These are phyloP conservation scores for Berberis vulgaris DNA, from an alignment of 164 flowering plant species.

Conservation along the genomic window DNA sequence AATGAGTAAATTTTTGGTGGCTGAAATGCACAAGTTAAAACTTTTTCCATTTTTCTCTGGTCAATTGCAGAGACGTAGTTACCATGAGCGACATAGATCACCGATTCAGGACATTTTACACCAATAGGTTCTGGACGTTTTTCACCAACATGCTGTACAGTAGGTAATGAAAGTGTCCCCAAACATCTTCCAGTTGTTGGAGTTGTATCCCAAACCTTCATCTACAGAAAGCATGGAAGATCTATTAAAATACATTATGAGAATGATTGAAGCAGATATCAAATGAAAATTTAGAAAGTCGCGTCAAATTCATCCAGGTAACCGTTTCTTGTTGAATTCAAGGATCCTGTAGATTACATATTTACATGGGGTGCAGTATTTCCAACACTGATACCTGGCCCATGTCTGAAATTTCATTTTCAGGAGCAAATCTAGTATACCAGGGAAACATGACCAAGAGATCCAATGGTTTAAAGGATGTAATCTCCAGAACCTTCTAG, in stretches of 20 bases:
- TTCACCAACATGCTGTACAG: conserved; percentile 3
- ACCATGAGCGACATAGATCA: conserved; percentile 60
- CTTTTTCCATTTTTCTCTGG: conserved; percentile 63
- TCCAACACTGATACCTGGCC: too few species aligned
- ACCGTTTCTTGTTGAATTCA: too few species aligned
- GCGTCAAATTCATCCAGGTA: too few species aligned
- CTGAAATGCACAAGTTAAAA: conserved; percentile 20
- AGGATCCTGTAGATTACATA: too few species aligned
- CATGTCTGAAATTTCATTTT: too few species aligned
- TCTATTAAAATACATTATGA: background rate
- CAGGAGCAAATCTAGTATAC: too few species aligned
- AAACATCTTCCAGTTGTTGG: conserved; percentile 49
- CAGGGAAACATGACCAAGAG: too few species aligned
- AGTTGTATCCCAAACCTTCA: conserved; percentile 61
- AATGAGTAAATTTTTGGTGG: conserved; percentile 33
- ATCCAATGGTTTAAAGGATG: too few species aligned
- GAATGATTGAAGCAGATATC: background rate
- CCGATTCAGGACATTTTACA: conserved; percentile 51
- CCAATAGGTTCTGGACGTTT: conserved; percentile 22
- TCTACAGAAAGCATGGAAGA: conserved; percentile 21
- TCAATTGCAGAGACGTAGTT: conserved; percentile 49
- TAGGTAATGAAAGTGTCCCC: conserved; percentile 45
- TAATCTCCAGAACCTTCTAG: too few species aligned
- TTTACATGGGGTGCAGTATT: too few species aligned
- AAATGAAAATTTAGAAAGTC: background rate